Base-by-base conservation (phyloP, 805 yeast species). In the Lipomyces mesembrius region DNA sequence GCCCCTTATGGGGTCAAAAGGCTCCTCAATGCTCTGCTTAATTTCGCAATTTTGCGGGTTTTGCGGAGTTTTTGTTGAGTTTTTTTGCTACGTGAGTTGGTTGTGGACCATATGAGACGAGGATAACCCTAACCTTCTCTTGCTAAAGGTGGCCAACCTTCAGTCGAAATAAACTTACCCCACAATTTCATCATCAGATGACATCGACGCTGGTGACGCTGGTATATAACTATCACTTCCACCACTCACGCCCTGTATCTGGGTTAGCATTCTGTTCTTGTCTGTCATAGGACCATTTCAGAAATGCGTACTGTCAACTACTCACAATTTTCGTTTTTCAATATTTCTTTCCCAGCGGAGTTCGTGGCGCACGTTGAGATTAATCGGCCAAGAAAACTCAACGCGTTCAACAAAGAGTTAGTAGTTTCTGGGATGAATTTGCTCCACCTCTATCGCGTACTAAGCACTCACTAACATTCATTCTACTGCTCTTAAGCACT, bases 311-410 rank as follows among this genome's bases (percentile, higher is more conserved):
- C 49, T 43, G 20, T 43, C 22, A n/a, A 8, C 51, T 64, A 12
- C 39, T 65, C 14, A 39, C 25, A 57, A 72, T 79, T 71, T 73
- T 75, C 17, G 74, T 76, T 32, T 81, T 77, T 74, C 69, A 76
- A n/a, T 32, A 84, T 84, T 7, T 69, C 77, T 22, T 80, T 80
- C 62, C 79, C 84, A 37, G 80, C 77, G 56, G 79, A 80, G 29
- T 84, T 83, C 3, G 83, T 88, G 27, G 80, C 83, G 32, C 88
- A 86, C 64, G 83, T 90, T 25, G 83, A 85, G 74, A 78, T 88
- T 77, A 86, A 88, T 76, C 84, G 90, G 64, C 89, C 91, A 3
- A 79, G 81, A 71, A 76, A 79, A 1, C 79, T 85, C 66, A 90
- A 90, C 74, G 87, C 92, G 0, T 85, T 86, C 74, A 55, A 64